phyloP scores from a whole-genome alignment of 331 rosid genomes.

The Rhamnella rubrinervis region DNA sequence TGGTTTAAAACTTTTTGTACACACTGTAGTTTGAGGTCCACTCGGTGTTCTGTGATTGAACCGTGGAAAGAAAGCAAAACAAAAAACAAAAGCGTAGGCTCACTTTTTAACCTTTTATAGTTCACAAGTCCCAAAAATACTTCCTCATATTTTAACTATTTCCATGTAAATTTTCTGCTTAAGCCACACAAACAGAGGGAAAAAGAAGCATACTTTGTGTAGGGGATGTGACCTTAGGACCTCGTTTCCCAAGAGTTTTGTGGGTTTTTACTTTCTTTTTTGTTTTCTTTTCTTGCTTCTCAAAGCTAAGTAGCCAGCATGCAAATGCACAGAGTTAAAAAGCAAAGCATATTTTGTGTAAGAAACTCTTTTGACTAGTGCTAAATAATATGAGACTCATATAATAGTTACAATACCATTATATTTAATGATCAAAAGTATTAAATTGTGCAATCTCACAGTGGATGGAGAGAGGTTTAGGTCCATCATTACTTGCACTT shows the following conservation, averaged over 20 bases:
- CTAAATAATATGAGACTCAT: no score
- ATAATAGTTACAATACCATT: no score
- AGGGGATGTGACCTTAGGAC: no score
- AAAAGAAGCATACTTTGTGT: no score
- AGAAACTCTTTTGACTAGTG: no score
- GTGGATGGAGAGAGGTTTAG: not conserved
- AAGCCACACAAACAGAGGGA: no score
- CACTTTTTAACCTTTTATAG: constrained; percentile 15
- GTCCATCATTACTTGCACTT: constrained; percentile 38
- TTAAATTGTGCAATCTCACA: no score
- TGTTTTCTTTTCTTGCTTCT: no score
- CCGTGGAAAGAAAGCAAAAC: not conserved
- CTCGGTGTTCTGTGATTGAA: not conserved
- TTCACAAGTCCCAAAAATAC: constrained; percentile 18
- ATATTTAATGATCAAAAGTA: no score
- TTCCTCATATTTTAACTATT: constrained; percentile 19
- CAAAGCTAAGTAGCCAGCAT: constrained; percentile 19
- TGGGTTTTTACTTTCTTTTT: no score
- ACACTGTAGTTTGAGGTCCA: not conserved
- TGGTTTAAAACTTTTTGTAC: not conserved
- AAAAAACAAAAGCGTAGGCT: not conserved
- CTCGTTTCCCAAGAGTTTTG: no score
- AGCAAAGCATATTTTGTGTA: not conserved
- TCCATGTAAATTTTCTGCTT: not conserved
- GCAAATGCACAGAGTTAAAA: constrained; percentile 41